Evolutionary conservation across 129 eudicot genomes (phyloP), one percentile per base, ranked within the genome.

Genomic region (Flaveria ramosissima): DNA sequence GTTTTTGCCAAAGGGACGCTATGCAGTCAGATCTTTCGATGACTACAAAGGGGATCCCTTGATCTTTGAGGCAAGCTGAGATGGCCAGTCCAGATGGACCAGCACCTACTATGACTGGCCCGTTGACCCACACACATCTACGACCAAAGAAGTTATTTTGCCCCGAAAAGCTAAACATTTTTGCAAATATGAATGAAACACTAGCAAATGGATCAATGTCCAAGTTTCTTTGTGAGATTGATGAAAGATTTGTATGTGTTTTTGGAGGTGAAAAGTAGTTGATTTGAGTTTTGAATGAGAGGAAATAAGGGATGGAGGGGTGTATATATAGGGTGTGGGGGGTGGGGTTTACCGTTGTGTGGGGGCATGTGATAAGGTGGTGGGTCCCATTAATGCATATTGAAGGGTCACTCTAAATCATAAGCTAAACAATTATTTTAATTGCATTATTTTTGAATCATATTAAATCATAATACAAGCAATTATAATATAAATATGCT

Each of bases 1-100:
- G 86, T 36, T 86, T 94, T 80, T 94, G 99, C 97, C 97, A 94
- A 16, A 94, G 78, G 4, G 97, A 91, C 0, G 97, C 99, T 74
- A 94, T 91, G 84, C 99, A 94, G 64, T 89, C 89, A 15, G 96
- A 84, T 69, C 87, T 75, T 77, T 94, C 97, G 19, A 94, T 77
- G 63, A 94, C 82, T 14, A 63, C 21, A 24, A 63, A 63, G 2
- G 68, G 68, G 68, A 63, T 30, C 19, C 45, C 68, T 63, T 63
- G 68, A 3, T 63, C 43, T 4, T 13, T 63, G 14, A 63, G 12
- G 27, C 46, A 63, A 2, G 68, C 43, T 7, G 68, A 63, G 10
- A 63, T 16, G 7, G 68, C 68, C 0, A 63, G 45, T 5, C 68
- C 68, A 4, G 68, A 63, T 6, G 68, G 68, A 0, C 68, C 68